Conservation (phyloP, 2,329 filamentous ascomycete species). For the Verticillium tricorpus region DNA sequence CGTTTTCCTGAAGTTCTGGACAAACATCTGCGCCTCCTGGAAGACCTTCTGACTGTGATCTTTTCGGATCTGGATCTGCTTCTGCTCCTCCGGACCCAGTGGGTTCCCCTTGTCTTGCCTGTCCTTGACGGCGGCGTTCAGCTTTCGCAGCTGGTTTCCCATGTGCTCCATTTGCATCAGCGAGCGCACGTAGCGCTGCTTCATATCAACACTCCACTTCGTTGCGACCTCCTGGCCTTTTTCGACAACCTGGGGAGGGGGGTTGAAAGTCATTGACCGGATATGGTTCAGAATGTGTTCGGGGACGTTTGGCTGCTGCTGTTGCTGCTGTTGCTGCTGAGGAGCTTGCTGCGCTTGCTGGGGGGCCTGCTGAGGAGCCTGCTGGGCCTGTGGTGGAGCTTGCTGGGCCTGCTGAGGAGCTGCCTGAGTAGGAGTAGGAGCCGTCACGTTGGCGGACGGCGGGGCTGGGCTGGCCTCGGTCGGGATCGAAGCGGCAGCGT, state of each 20-base stretch:
- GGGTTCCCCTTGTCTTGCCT: slow-evolving; percentile 37
- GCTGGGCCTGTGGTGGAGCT: slow-evolving; percentile 1
- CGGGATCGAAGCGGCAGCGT: background rate
- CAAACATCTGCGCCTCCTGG: slow-evolving; percentile 41
- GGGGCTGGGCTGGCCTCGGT: background rate
- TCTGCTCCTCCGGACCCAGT: slow-evolving; percentile 42
- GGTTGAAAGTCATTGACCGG: slow-evolving; percentile 40
- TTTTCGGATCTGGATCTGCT: slow-evolving; percentile 37
- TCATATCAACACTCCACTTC: slow-evolving; percentile 45
- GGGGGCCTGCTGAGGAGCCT: background rate
- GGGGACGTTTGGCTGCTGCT: slow-evolving; percentile 27
- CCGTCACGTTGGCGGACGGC: slow-evolving; percentile 4
- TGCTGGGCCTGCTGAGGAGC: slow-evolving; percentile 5
- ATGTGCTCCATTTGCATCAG: slow-evolving; percentile 45
- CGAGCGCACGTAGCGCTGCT: slow-evolving; percentile 41
- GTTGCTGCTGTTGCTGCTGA: slow-evolving; percentile 7
- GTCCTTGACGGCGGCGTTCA: slow-evolving; percentile 39
- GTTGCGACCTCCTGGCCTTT: slow-evolving; percentile 36
- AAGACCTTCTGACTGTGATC: slow-evolving; percentile 40
- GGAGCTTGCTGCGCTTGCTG: background rate
- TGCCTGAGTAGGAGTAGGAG: slow-evolving; percentile 1
- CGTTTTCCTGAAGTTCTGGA: slow-evolving; percentile 42
- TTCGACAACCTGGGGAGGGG: slow-evolving; percentile 36
- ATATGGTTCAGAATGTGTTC: slow-evolving; percentile 43
- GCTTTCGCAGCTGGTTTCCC: slow-evolving; percentile 31